Base-by-base conservation (phyloP, 148 eudicot genomes). In the Rhododendron williamsianum region DNA sequence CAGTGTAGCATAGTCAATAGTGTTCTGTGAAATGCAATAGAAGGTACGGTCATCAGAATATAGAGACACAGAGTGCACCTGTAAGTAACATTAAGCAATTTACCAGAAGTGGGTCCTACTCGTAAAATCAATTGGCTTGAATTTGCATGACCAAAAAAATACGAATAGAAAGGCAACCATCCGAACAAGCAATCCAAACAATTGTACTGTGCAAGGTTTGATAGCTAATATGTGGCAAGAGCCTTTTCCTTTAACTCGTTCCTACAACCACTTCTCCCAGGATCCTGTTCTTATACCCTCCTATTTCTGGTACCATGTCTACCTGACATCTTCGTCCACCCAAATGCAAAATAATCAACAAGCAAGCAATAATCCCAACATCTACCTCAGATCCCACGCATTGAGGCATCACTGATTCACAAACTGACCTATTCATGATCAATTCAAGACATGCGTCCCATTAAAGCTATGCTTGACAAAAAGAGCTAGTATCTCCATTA, bases 1-100 rank as follows among this genome's bases (percentile, higher is more conserved):
- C 63, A 97, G 89, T 63, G 92, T 63, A 41, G 96, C 96, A 87
- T 97, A 94, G 82, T 97, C 98, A 49, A 97, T 60, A 49, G 98
- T 94, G 84, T 91, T 93, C 98, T 96, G 93, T 81, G 41, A 82
- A 73, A 63, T 84, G 54, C 76, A 33, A 73, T 15, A 46, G 77
- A 54, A 67, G 15, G 23, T 51, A 71, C 19, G 3, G 45, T 69
- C 19, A 35, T 16, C 38, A 54, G n/a, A 52, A 52, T 4, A 83
- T 49, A 76, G 49, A 52, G 33, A 73, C 2, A 23, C 27, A 84
- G 19, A 36, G 23, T 21, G 49, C 49, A 36, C 23, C 10, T 33
- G 1, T 51, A 71, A 52, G 21, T 19, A 54, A 51, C 13, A 52
- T 43, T 35, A 82, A 81, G 71, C 86, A 78, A 83, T 30, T 27